phyloP scores from a whole-genome alignment of 208 protist genomes.

The Zelonia costaricensis region DNA sequence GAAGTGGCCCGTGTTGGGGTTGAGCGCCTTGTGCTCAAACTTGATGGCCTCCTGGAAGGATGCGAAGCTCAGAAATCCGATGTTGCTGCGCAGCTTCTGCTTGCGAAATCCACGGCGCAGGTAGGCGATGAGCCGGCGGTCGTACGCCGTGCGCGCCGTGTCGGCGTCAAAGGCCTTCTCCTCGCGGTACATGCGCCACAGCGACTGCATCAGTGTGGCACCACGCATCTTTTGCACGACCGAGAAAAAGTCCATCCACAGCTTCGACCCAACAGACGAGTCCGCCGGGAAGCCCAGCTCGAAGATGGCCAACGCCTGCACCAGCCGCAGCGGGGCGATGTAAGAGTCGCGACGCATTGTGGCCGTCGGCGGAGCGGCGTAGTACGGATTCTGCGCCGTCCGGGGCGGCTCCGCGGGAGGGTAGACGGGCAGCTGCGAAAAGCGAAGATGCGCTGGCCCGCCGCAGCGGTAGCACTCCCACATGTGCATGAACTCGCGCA shows the following conservation, averaged over 20 bases:
- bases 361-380: not conserved
- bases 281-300: constrained; percentile 71
- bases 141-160: constrained; percentile 14
- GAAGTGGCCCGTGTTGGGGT: constrained; percentile 61
- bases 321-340: constrained; percentile 60
- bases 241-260: constrained; percentile 83
- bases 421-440: constrained; percentile 55
- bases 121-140: constrained; percentile 35
- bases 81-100: constrained; percentile 40
- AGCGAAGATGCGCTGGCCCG: constrained; percentile 50
- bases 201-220: constrained; percentile 77
- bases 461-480: constrained; percentile 65
- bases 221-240: constrained; percentile 67
- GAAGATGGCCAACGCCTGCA: constrained; percentile 73
- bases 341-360: constrained; percentile 28
- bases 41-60: constrained; percentile 58
- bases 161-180: constrained; percentile 64
- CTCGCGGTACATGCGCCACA: constrained; percentile 77
- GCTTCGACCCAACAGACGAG: constrained; percentile 70
- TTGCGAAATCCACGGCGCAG: constrained; percentile 63
- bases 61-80: constrained; percentile 35
- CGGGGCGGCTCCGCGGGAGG: constrained; percentile 17
- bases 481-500: constrained; percentile 65
- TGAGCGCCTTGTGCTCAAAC: constrained; percentile 58
- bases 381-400: constrained; percentile 27